Conservation (phyloP, 2,329 filamentous ascomycete species). For the Sodiomyces alkalinus region DNA sequence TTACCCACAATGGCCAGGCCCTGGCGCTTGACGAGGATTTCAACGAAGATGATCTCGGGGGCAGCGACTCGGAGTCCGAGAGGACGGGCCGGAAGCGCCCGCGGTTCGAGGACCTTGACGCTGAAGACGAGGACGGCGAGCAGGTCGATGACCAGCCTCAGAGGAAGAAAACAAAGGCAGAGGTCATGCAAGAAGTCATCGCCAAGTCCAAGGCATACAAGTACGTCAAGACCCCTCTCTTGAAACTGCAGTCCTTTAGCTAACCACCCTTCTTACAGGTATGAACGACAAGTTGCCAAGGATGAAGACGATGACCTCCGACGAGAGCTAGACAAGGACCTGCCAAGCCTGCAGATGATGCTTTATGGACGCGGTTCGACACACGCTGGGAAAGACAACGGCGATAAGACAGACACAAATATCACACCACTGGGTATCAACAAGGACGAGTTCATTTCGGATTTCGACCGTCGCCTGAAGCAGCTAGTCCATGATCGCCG, state of each 20-base stretch:
- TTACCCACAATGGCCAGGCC: constrained; percentile 75
- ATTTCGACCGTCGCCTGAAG: constrained; percentile 75
- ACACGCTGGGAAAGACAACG: constrained; percentile 10
- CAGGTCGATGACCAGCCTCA: constrained; percentile 48
- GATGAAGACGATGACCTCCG: constrained; percentile 86
- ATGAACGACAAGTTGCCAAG: constrained; percentile 81
- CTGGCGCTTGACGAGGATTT: constrained; percentile 61
- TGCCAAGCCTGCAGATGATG: constrained; percentile 60
- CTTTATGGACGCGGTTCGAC: constrained; percentile 37
- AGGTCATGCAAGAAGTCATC: constrained; percentile 96
- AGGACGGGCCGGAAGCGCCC: constrained; percentile 40
- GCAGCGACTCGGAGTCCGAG: constrained; percentile 43
- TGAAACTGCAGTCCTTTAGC: background rate
- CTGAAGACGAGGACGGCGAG: constrained; percentile 31
- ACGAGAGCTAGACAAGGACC: constrained; percentile 69
- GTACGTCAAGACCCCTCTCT: constrained; percentile 5
- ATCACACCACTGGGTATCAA: constrained; percentile 41
- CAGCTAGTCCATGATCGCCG: constrained; percentile 73
- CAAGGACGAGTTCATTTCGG: constrained; percentile 57
- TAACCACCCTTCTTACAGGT: constrained; percentile 16
- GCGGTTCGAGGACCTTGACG: constrained; percentile 26
- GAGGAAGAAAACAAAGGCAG: constrained; percentile 85
- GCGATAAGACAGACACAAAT: too few species aligned
- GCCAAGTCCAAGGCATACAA: constrained; percentile 94
- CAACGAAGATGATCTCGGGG: constrained; percentile 55